These are phyloP conservation scores for Peniophora sp. DNA, from an alignment of 1,284 basidiomycete species.

Conservation along the genomic window DNA sequence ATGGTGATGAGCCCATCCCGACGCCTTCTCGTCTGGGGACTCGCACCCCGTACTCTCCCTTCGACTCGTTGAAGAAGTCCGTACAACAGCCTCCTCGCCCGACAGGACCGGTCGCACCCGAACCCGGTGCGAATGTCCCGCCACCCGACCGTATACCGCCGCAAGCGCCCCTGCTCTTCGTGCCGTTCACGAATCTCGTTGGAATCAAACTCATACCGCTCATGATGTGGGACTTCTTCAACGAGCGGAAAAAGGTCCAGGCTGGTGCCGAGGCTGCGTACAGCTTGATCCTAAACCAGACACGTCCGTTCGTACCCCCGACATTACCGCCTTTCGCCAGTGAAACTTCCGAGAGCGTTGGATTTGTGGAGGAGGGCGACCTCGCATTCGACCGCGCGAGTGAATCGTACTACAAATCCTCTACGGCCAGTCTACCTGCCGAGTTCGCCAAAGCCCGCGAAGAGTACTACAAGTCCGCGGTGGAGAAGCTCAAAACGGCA, in stretches of 20 bases:
- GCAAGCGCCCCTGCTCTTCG: slow-evolving; percentile 79
- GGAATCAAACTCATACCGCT: slow-evolving; percentile 83
- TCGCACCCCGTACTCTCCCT: slow-evolving; percentile 35
- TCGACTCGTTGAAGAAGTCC: slow-evolving; percentile 16
- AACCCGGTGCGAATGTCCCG: slow-evolving; percentile 17
- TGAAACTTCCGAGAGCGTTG: slow-evolving; percentile 14
- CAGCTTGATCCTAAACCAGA: slow-evolving; percentile 57
- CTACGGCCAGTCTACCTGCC: slow-evolving; percentile 44
- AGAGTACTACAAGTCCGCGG: slow-evolving; percentile 74
- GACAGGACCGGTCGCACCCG: slow-evolving; percentile 11
- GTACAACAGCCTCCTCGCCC: slow-evolving; percentile 13
- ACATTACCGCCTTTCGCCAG: slow-evolving; percentile 10
- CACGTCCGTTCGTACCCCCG: slow-evolving; percentile 55
- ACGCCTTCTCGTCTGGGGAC: slow-evolving; percentile 31
- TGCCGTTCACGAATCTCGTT: slow-evolving; percentile 83
- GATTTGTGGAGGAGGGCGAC: slow-evolving; percentile 32
- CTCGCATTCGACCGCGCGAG: slow-evolving; percentile 67
- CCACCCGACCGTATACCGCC: slow-evolving; percentile 61
- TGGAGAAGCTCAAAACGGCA: slow-evolving; percentile 63
- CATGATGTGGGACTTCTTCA: slow-evolving; percentile 92
- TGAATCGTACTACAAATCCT: slow-evolving; percentile 69
- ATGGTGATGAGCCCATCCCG: slow-evolving; percentile 30
- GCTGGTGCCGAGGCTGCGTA: slow-evolving; percentile 81
- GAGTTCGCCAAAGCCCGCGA: slow-evolving; percentile 65
- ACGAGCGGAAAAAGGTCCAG: slow-evolving; percentile 73